These are phyloP conservation scores for Aureobasidium leucospermi DNA, from an alignment of 2,329 filamentous ascomycete genomes.

Conservation along the genomic window DNA sequence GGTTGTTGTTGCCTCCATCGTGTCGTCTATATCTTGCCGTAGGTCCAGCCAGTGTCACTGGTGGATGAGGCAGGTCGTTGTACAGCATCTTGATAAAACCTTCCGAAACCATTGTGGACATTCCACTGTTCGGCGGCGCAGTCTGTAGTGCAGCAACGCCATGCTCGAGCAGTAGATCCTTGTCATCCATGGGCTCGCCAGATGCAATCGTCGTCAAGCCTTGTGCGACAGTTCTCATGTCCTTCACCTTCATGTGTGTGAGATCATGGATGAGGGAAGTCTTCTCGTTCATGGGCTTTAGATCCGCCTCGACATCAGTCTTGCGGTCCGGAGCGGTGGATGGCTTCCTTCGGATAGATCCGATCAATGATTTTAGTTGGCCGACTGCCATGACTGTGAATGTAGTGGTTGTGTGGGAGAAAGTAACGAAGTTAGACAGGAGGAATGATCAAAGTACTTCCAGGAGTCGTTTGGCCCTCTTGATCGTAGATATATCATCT, in stretches of 20 bases:
- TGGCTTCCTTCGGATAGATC: slow-evolving; percentile 41
- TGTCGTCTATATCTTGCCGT: slow-evolving; percentile 37
- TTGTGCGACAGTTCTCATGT: slow-evolving; percentile 32
- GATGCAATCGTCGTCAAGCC: slow-evolving; percentile 37
- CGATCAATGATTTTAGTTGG: slow-evolving; percentile 37
- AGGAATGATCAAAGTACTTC: not conserved
- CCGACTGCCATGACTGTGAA: slow-evolving; percentile 21
- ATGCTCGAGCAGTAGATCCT: slow-evolving; percentile 42
- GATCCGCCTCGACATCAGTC: slow-evolving; percentile 30
- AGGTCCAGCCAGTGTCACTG: slow-evolving; percentile 41
- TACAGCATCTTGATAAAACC: slow-evolving; percentile 48
- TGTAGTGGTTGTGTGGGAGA: not conserved
- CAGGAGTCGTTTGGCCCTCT: no score
- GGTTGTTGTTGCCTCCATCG: slow-evolving; percentile 42
- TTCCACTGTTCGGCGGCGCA: slow-evolving; percentile 43
- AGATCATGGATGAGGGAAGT: slow-evolving; percentile 36
- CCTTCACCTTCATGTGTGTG: slow-evolving; percentile 32
- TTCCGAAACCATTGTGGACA: slow-evolving; percentile 42
- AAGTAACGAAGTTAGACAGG: not conserved
- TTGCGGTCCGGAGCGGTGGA: slow-evolving; percentile 41
- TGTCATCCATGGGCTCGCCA: slow-evolving; percentile 42
- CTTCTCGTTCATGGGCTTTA: slow-evolving; percentile 28
- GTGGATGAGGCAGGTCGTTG: slow-evolving; percentile 46
- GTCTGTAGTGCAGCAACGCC: slow-evolving; percentile 46
- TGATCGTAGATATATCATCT: not conserved